Conservation (phyloP, 192 early-diverging fungal species). For the Backusella tarrabulga region DNA sequence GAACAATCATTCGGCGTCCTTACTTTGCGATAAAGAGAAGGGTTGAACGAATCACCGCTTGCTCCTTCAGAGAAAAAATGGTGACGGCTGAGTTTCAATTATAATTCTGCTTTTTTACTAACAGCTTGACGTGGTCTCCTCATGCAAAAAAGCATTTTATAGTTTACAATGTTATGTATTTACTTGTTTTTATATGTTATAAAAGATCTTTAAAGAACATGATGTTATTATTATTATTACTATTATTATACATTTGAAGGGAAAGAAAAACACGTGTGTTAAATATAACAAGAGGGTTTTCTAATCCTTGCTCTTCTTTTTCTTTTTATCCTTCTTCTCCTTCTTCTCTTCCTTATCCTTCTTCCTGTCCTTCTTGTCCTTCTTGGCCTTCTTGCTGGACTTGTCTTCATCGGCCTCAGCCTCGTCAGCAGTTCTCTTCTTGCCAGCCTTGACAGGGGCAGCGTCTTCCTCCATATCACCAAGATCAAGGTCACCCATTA, state of each 20-base stretch:
- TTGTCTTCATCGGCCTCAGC: slow-evolving; percentile 73
- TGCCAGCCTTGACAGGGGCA: slow-evolving; percentile 12
- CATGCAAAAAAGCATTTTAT: too few species aligned
- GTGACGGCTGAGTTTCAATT: background rate
- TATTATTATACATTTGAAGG: background rate
- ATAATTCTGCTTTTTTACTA: background rate
- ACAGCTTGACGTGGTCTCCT: too few species aligned
- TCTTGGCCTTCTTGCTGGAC: slow-evolving; percentile 44
- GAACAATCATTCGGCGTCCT: background rate
- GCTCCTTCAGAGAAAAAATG: background rate
- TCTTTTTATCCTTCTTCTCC: slow-evolving; percentile 41
- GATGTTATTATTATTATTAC: background rate
- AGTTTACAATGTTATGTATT: too few species aligned
- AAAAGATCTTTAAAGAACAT: background rate
- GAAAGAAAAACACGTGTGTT: background rate
- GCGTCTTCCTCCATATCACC: slow-evolving; percentile 32
- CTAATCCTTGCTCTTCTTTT: slow-evolving; percentile 50
- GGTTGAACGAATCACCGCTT: background rate
- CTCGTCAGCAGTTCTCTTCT: slow-evolving; percentile 53
- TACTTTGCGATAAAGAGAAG: slow-evolving; percentile 13
- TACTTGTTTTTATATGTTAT: too few species aligned
- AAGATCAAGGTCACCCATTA: slow-evolving; percentile 58
- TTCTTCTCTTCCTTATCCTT: slow-evolving; percentile 50
- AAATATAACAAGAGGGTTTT: background rate
- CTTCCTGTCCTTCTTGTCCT: slow-evolving; percentile 60